phyloP scores from a whole-genome alignment of 1,139 yeast species.

The Williopsis jadinii region DNA sequence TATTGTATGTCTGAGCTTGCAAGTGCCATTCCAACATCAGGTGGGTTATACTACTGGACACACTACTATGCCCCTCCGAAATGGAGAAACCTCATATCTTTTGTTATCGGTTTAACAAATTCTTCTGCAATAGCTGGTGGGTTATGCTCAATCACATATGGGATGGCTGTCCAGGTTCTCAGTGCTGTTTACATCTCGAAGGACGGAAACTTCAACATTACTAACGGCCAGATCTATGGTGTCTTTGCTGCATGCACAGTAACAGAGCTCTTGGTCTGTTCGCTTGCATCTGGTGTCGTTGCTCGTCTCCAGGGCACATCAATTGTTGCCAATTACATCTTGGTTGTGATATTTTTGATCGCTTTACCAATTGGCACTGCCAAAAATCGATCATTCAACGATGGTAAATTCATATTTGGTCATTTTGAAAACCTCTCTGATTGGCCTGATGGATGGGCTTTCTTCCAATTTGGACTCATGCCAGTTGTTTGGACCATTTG shows the following conservation, averaged over 20 bases:
- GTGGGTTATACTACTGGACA: slow-evolving; percentile 59
- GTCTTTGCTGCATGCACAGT: slow-evolving; percentile 41
- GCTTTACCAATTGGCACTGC: too few relatives aligned
- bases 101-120: slow-evolving; percentile 47
- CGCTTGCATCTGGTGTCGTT: too few relatives aligned
- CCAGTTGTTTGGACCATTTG: too few relatives aligned
- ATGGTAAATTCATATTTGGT: too few relatives aligned
- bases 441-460: too few relatives aligned
- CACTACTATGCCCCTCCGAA: slow-evolving; percentile 39
- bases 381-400: too few relatives aligned
- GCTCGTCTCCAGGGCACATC: too few relatives aligned
- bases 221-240: slow-evolving; percentile 38
- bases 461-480: too few relatives aligned
- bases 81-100: slow-evolving; percentile 33
- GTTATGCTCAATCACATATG: slow-evolving; percentile 44
- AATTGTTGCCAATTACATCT: too few relatives aligned
- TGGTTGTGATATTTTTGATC: too few relatives aligned
- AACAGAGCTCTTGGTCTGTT: slow-evolving; percentile 30
- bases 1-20: slow-evolving; percentile 52
- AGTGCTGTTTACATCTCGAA: slow-evolving; percentile 38
- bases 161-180: slow-evolving; percentile 41
- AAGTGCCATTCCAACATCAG: slow-evolving; percentile 61
- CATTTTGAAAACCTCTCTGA: too few relatives aligned
- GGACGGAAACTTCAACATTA: slow-evolving; percentile 37
- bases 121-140: slow-evolving; percentile 46